Base-by-base conservation (phyloP, 345 rosid genomes). In the Populus deltoides region DNA sequence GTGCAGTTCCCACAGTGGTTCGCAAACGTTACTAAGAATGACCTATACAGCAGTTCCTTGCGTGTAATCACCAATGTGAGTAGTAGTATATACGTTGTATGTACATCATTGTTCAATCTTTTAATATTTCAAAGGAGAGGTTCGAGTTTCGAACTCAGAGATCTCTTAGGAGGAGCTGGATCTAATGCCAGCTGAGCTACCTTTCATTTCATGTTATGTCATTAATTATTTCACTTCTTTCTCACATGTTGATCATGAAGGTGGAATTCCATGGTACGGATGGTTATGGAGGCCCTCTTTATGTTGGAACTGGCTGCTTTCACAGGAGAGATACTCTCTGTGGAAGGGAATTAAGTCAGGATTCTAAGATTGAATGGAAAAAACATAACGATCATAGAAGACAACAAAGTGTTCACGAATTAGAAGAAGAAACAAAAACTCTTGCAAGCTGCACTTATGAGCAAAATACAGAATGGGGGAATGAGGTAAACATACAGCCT, bases 221-320 rank as follows among this genome's bases (percentile, higher is more conserved):
- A 22, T n/a, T 55, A 11, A 45, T 18, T 25, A 38, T 29, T 55
- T 55, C 59, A 53, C 18, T 39, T 69, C 25, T 29, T 10, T 62
- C 5, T 20, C n/a, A 9, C 13, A 41, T 41, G 62, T 45, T 24
- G 74, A 35, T 70, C 6, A 57, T 75, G 65, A 80, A 92, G 97
- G 86, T 92, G 63, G 93, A 92, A 49, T 87, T 92, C 51, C 83
- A 76, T 67, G 90, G 97, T 35, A 3, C 82, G 69, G 95, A 94
- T 84, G 95, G 94, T 65, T 77, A 74, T 80, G 98, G 94, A 66
- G 95, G 98, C 1, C 90, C 89, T 43, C 33, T 85, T 1, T 94
- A 88, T 74, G 4, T 90, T 65, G 97, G 98, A 77, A 93, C 88
- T 20, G 94, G 98, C 66, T 92, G 97, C 80, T 87, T 94, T 78